A percentile compares a stretch with the other conserved stretches of the same genome.
phyloP scores from a whole-genome alignment of 2,329 filamentous ascomycete genomes.

The Achaetomium macrosporum region DNA sequence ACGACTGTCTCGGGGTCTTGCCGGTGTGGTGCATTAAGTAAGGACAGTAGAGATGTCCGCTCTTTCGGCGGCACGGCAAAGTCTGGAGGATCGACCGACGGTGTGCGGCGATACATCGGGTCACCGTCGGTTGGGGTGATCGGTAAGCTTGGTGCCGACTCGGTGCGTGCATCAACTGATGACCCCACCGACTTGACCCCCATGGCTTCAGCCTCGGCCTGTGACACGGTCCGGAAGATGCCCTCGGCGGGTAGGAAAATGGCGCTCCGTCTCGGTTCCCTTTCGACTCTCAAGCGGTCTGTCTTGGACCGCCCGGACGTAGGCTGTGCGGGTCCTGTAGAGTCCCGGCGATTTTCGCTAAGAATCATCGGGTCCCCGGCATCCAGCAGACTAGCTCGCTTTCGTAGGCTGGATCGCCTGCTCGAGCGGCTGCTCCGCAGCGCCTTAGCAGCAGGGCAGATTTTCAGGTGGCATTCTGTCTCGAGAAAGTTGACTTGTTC shows the following conservation, averaged over 20 bases:
- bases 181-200: slow-evolving; percentile 24
- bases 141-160: slow-evolving; percentile 23
- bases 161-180: slow-evolving; percentile 6
- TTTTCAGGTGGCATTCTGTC: slow-evolving; percentile 64
- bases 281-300: slow-evolving; percentile 23
- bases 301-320: slow-evolving; percentile 35
- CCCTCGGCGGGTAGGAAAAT: slow-evolving; percentile 59
- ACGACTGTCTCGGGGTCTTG: slow-evolving; percentile 32
- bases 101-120: slow-evolving; percentile 50
- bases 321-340: slow-evolving; percentile 28
- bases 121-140: slow-evolving; percentile 31
- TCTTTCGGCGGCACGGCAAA: slow-evolving; percentile 49
- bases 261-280: slow-evolving; percentile 43
- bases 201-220: slow-evolving; percentile 44
- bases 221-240: slow-evolving; percentile 55
- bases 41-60: slow-evolving; percentile 54
- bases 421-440: slow-evolving; percentile 27
- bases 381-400: slow-evolving; percentile 31
- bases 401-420: slow-evolving; percentile 31
- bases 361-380: slow-evolving; percentile 40
- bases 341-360: slow-evolving; percentile 29
- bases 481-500: slow-evolving; percentile 72
- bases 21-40: slow-evolving; percentile 51
- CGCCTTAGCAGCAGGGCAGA: slow-evolving; percentile 54
- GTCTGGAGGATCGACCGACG: slow-evolving; percentile 57